These are phyloP conservation scores for barley (Hordeum vulgare) DNA, from an alignment of 176 grass and related monocot species.

Conservation along the genomic window MorexV3_pseudomolecules_assembly NC_058521.1:598034084-598034583, in stretches of 20 bases:
- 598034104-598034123: slow-evolving; percentile 23
- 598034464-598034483: slow-evolving; percentile 31
- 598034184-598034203: slow-evolving; percentile 28
- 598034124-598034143: slow-evolving; percentile 42
- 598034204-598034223: slow-evolving; percentile 36
- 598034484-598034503: slow-evolving; percentile 49
- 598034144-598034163: slow-evolving; percentile 25
- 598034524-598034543: slow-evolving; percentile 17
- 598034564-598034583: slow-evolving; percentile 18
- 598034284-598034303: slow-evolving; percentile 33
- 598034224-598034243: slow-evolving; percentile 58
- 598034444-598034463: slow-evolving; percentile 2
- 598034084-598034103: slow-evolving; percentile 57
- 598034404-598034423: too few relatives aligned
- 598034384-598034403: not conserved
- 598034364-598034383: not conserved
- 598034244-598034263: slow-evolving; percentile 44
- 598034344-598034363: slow-evolving; percentile 27
- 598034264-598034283: slow-evolving; percentile 46
- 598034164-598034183: slow-evolving; percentile 59
- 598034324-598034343: slow-evolving; percentile 48
- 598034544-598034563: not conserved
- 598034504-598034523: slow-evolving; percentile 18
- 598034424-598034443: not conserved
- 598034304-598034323: slow-evolving; percentile 53